Evolutionary conservation across 2,329 filamentous ascomycete genomes (phyloP).

Genomic region (Beauveria pseudobassiana): DNA sequence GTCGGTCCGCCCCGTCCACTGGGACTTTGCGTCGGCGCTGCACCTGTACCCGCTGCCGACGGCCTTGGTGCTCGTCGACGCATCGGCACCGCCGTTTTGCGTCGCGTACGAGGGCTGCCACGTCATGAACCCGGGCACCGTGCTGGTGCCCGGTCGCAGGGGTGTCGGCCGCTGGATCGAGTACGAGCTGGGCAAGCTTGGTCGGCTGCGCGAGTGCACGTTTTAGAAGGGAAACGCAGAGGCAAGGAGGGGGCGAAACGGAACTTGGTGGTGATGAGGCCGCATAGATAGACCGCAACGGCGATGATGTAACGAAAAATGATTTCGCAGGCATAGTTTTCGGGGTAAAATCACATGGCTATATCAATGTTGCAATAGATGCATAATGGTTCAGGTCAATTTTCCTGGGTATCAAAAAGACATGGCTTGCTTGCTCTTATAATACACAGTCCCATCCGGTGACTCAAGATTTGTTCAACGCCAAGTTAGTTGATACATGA

Average conservation of each 20-base stretch:
- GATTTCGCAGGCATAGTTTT: neutral
- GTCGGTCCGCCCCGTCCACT: conserved; percentile 72
- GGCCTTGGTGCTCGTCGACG: conserved; percentile 73
- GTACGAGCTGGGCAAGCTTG: conserved; percentile 63
- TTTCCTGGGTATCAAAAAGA: neutral
- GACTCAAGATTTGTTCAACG: neutral
- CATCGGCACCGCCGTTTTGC: conserved; percentile 73
- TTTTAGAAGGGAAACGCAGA: conserved; percentile 33
- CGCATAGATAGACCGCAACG: neutral
- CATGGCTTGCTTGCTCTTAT: neutral
- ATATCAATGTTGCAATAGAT: neutral
- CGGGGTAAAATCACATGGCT: neutral
- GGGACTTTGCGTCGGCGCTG: conserved; percentile 74
- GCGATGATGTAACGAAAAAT: neutral
- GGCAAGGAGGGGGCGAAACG: too few species aligned
- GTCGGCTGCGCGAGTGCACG: conserved; percentile 54
- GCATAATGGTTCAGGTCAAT: neutral
- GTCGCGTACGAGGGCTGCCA: conserved; percentile 93
- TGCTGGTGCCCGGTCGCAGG: conserved; percentile 63
- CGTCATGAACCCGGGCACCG: conserved; percentile 82
- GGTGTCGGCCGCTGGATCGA: conserved; percentile 78
- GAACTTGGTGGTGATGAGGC: too few species aligned
- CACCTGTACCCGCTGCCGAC: conserved; percentile 86
- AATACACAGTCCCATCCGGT: neutral
- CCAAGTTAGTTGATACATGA: neutral